Evolutionary conservation across 192 early-diverging fungal genomes (phyloP), one percentile per base, ranked within the genome.

Genomic region (Endogone sp.): DNA sequence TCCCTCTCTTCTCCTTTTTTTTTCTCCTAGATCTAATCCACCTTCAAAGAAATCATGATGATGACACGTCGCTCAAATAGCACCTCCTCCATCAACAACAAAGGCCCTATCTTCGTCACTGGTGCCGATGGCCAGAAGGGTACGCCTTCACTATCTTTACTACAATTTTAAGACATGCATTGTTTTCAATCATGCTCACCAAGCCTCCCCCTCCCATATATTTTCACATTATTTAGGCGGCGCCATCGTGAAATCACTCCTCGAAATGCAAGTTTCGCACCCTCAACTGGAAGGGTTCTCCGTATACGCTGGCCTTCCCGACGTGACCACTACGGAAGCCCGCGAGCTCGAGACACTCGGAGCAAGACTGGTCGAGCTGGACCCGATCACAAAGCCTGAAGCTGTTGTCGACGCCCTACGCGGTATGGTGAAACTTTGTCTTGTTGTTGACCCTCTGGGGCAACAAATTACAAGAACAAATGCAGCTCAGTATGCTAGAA

Each of bases 101-200:
- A 78, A 60, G 76, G 76, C 22, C 63, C 76, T 13, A 79, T 79
- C 58, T 79, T 71, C 55, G 77, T 79, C 13, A 67, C 77, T 30
- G 72, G 77, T 23, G 70, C 77, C 27, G 77, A 79, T 66, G 73
- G 77, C 29, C 65, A 75, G 24, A 79, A 79, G 68, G 77, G 77
- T 23, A 59, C 67, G 29, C 37, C 0, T 49, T 16, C 16, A 16
- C 37, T 49, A 11, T 49, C 16, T 49, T 6, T 16, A 11, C 37
- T 49, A n/a, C n/a, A n/a, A n/a, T n/a, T n/a, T n/a, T n/a, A n/a
- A n/a, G n/a, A n/a, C n/a, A n/a, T n/a, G n/a, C n/a, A n/a, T n/a
- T n/a, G n/a, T n/a, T n/a, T n/a, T n/a, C n/a, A n/a, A n/a, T n/a
- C n/a, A n/a, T n/a, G n/a, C n/a, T n/a, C n/a, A n/a, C n/a, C n/a